Evolutionary conservation across 2,329 filamentous ascomycete genomes (phyloP).

Genomic region (Penicillium polonicum): DNA sequence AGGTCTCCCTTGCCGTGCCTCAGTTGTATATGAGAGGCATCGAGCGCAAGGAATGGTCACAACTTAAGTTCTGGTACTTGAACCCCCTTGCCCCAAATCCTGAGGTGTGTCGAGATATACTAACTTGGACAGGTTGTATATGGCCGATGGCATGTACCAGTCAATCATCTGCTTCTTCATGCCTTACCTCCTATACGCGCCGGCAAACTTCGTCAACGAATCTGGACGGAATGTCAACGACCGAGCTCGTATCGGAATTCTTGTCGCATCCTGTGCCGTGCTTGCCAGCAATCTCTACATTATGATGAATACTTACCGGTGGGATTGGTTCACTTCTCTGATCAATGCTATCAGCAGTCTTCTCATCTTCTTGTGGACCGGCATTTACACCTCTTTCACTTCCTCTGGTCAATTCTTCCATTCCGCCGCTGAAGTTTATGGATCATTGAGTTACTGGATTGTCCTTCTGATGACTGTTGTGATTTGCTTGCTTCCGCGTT

Average conservation of each 20-base stretch:
- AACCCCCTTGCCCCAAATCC: background rate
- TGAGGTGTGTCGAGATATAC: conserved; percentile 27
- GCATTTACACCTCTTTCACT: conserved; percentile 70
- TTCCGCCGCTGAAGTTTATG: conserved; percentile 75
- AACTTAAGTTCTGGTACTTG: conserved; percentile 87
- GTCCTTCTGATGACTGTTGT: conserved; percentile 74
- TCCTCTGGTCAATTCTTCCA: conserved; percentile 68
- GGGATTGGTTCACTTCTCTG: conserved; percentile 93
- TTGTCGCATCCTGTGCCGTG: conserved; percentile 80
- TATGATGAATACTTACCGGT: conserved; percentile 92
- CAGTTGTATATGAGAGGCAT: conserved; percentile 95
- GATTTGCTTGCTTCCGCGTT: conserved; percentile 82
- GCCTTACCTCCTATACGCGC: conserved; percentile 74
- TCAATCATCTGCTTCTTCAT: conserved; percentile 92
- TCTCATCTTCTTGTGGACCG: conserved; percentile 94
- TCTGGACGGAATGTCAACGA: conserved; percentile 76
- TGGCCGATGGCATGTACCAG: conserved; percentile 92
- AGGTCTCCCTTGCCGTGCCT: conserved; percentile 88
- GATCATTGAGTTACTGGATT: conserved; percentile 82
- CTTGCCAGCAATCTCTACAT: conserved; percentile 92
- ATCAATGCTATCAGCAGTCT: conserved; percentile 79
- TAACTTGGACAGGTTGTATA: conserved; percentile 67
- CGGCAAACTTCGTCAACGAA: conserved; percentile 66
- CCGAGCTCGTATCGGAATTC: conserved; percentile 79
- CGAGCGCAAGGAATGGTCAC: conserved; percentile 94